Evolutionary conservation across 1,284 basidiomycete genomes (phyloP), one percentile per base, ranked within the genome.

Genomic region (Coriolopsis trogii): DNA sequence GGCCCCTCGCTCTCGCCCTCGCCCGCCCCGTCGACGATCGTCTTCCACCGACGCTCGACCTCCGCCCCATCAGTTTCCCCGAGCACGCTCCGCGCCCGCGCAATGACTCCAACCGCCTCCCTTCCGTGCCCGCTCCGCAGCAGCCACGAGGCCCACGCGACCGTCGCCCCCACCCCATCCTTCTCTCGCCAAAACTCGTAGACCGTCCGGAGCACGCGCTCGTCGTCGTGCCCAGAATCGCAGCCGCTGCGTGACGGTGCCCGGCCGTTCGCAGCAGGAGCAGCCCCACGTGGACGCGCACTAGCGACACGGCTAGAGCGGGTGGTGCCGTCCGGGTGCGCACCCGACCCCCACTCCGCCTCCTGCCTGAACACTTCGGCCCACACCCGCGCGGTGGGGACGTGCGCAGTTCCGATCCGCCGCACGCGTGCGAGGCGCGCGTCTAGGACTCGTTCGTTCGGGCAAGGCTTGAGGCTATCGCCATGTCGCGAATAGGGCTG

Each of bases 131-230:
- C 76, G 41, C 67, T 67, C 44, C 56, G 59, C 63, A 76, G 57
- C 41, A 80, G 57, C 78, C 78, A 82, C 50, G 63, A 59, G 29
- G 72, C 78, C 78, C 77, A 82, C 56, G 63, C 70, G 46, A 70
- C 58, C 47, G 70, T 68, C 46, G 80, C 79, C 48, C 63, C 66
- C 33, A 68, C 65, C 21, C 51, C 61, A 26, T 78, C 75, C 41
- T 62, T 48, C 44, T 62, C 57, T 33, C 72, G 68, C 81, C 80
- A 82, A 33, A 62, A 58, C 49, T 73, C 73, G 52, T 76, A 79
- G 30, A 74, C 66, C 48, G 60, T 63, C 38, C 59, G 52, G 42
- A 81, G 66, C 47, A 77, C 64, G 31, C 55, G 55, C 53, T 59
- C 68, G 13, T 58, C 52, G n/a, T n/a, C 62, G 6, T 56, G 62